Conservation (phyloP, 2,329 filamentous ascomycete genomes). For the Claviceps citrina region DNA sequence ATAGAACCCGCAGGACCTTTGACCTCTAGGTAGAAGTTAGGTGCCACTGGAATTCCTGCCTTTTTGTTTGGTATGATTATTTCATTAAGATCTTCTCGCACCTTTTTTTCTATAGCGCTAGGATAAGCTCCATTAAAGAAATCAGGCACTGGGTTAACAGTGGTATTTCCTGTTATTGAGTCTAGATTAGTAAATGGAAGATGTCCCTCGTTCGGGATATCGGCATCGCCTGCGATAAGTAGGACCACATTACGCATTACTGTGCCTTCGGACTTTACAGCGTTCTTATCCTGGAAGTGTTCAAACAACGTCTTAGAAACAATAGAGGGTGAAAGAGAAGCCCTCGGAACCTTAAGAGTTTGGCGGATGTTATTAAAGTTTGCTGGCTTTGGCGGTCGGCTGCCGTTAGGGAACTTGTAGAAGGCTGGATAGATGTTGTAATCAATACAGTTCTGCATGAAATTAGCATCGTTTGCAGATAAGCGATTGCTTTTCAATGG, state of each 20-base stretch:
- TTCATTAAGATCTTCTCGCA: slow-evolving; percentile 8
- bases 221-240: neutral
- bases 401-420: neutral
- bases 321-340: slow-evolving; percentile 2
- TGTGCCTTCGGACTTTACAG: slow-evolving; percentile 20
- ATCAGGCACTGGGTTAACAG: slow-evolving; percentile 20
- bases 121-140: slow-evolving; percentile 18
- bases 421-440: neutral
- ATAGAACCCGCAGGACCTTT: slow-evolving; percentile 19
- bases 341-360: neutral
- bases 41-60: slow-evolving; percentile 16
- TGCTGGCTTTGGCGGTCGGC: neutral
- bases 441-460: slow-evolving; percentile 1
- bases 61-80: slow-evolving; percentile 19
- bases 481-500: neutral
- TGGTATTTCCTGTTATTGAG: slow-evolving; percentile 18
- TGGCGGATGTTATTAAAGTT: neutral
- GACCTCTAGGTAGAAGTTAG: slow-evolving; percentile 25
- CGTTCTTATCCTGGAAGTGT: slow-evolving; percentile 15
- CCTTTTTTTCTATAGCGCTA: slow-evolving; percentile 12
- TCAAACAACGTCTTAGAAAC: slow-evolving; percentile 17
- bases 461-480: slow-evolving; percentile 4
- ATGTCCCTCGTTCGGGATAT: slow-evolving; percentile 1
- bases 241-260: slow-evolving; percentile 18
- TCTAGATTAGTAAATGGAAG: slow-evolving; percentile 14